Conservation (phyloP, 306 rosid species). For the Psophocarpus tetragonolobus region DNA sequence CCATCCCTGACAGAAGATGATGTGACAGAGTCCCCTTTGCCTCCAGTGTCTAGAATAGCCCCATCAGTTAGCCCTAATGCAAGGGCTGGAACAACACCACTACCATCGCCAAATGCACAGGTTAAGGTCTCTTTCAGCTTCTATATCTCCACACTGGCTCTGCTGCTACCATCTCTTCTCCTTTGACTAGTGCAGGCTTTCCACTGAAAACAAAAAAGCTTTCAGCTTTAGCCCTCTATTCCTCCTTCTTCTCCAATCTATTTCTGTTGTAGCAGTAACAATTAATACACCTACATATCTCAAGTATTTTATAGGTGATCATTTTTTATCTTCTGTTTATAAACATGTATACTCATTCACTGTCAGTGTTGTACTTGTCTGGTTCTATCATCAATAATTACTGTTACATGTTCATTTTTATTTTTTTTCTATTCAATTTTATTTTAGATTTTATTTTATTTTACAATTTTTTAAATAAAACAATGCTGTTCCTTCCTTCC, state of each 20-base stretch:
- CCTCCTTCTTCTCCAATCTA: constrained; percentile 17
- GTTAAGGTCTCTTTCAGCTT: constrained; percentile 44
- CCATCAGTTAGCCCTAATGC: constrained; percentile 29
- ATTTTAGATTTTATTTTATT: no score
- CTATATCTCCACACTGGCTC: constrained; percentile 41
- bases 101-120: constrained; percentile 44
- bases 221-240: constrained; percentile 18
- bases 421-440: no score
- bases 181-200: constrained; percentile 13
- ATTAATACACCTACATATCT: no score
- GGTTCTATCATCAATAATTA: no score
- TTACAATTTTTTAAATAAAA: no score
- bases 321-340: no score
- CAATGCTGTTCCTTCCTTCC: no score
- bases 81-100: constrained; percentile 26
- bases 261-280: not conserved
- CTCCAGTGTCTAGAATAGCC: constrained; percentile 30
- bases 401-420: no score
- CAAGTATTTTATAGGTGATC: no score
- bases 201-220: not conserved
- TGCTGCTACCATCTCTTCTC: constrained; percentile 45
- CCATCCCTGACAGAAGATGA: constrained; percentile 49
- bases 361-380: no score
- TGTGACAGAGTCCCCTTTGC: constrained; percentile 69
- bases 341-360: no score